phyloP scores from a whole-genome alignment of 495 filamentous ascomycete genomes.

The Geoglossum glabrum region DNA sequence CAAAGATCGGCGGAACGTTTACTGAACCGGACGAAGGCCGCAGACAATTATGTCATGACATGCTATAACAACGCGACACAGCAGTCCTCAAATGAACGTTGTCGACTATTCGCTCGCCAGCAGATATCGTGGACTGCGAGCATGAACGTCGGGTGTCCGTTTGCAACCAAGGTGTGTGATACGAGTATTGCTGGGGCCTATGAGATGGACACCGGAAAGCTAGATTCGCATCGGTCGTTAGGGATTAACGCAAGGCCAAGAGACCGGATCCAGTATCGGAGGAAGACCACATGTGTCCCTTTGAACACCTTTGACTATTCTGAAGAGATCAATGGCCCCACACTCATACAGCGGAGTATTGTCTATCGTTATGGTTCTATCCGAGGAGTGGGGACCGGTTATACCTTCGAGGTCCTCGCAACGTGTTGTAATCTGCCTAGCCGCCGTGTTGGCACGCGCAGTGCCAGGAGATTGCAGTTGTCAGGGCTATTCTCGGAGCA shows the following conservation, averaged over 20 bases:
- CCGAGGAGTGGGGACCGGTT: too few species aligned
- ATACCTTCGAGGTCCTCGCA: too few species aligned
- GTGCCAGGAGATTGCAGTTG: too few species aligned
- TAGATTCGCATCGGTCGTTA: conserved; percentile 17
- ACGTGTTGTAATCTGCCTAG: too few species aligned
- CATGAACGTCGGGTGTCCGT: conserved; percentile 16
- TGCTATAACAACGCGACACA: conserved; percentile 16
- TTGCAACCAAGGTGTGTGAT: conserved; percentile 11
- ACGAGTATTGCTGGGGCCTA: conserved; percentile 7
- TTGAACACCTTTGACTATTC: conserved; percentile 1
- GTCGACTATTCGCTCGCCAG: conserved; percentile 8
- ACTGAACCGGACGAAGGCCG: not conserved
- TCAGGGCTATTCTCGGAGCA: too few species aligned
- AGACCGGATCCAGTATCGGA: conserved; percentile 15
- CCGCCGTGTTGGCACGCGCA: too few species aligned
- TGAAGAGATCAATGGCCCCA: too few species aligned
- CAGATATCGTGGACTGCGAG: conserved; percentile 11
- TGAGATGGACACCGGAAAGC: conserved; percentile 16
- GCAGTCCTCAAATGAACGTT: conserved; percentile 2
- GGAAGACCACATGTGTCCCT: conserved; percentile 15
- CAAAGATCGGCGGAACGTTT: conserved; percentile 8
- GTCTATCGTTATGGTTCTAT: too few species aligned
- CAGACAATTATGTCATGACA: conserved; percentile 13
- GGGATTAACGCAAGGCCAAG: conserved; percentile 14
- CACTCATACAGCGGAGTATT: too few species aligned